A percentile compares a stretch with the other conserved stretches of the same genome.
phyloP scores from a whole-genome alignment of 306 rosid species.

The Quercus alba region DNA sequence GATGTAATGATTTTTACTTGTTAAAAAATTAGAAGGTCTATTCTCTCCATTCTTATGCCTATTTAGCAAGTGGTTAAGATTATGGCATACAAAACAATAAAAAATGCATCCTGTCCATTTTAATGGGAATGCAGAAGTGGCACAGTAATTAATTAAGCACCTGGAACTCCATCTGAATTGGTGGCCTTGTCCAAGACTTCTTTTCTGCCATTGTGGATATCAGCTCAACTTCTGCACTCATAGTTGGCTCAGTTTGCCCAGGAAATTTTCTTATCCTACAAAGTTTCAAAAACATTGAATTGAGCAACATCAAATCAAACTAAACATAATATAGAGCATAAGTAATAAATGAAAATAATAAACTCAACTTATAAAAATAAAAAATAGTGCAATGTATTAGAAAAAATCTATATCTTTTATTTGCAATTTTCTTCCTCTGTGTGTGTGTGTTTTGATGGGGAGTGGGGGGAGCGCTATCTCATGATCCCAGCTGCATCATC shows the following conservation, averaged over 20 bases:
- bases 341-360: background rate
- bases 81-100: background rate
- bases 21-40: no score
- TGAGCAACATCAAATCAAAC: constrained; percentile 1
- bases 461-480: background rate
- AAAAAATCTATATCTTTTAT: background rate
- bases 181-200: constrained; percentile 95
- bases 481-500: background rate
- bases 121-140: constrained; percentile 5
- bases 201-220: constrained; percentile 92
- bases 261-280: constrained; percentile 89
- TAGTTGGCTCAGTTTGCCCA: constrained; percentile 93
- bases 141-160: constrained; percentile 30
- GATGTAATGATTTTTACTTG: no score
- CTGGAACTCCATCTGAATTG: constrained; percentile 99
- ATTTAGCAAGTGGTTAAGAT: background rate
- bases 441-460: background rate
- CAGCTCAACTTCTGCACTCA: constrained; percentile 99
- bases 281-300: background rate
- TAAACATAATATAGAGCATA: background rate
- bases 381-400: constrained; percentile 5
- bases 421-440: background rate
- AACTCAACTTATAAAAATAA: background rate
- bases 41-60: background rate
- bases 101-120: background rate